Evolutionary conservation across 1,139 yeast genomes (phyloP), one percentile per base, ranked within the genome.

Genomic region (Tardiomyces blankii): DNA sequence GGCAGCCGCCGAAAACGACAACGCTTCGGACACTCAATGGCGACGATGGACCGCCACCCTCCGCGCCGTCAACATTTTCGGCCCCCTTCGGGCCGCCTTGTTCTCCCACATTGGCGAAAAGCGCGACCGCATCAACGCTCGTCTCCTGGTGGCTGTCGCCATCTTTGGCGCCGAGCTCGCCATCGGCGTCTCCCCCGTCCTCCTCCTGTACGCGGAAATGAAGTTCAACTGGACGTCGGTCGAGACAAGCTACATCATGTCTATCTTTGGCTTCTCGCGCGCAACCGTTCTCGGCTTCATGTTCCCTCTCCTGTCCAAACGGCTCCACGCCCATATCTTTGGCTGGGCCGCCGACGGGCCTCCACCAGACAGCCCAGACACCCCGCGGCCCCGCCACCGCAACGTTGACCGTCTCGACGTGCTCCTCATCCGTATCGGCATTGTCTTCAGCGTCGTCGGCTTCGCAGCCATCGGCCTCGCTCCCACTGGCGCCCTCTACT

Each of bases 181-280:
- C 2, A 52, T 63, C 13, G 68, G 71, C 1, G 47, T 63, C 25
- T 72, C 73, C 9, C 74, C 75, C 19, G 64, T 80, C 1, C 51
- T 75, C 16, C 61, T 82, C 1, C 64, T 85, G 30, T 84, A 77
- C 55, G 75, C 82, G 0, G 75, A 82, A 28, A 78, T 71, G 57
- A 60, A 57, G 40, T 84, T 78, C 60, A 55, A 70, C 19, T 82
- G 93, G 86, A 65, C 66, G 2, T 72, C 85, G 18, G 72, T 67
- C 2, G 74, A 74, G 43, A 63, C 82, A 30, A 88, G 91, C 6
- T 72, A 73, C 49, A 71, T 77, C 48, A 62, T 85, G 48, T 77
- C 89, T 0, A 49, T 73, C 1, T 54, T 73, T 1, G 82, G 86
- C 42, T 51, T 75, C 1, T 61, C 75, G 3, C 64, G 73, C 45